Evolutionary conservation across 2,329 filamentous ascomycete species (phyloP).

Genomic region (Sordariomycetes sp.): DNA sequence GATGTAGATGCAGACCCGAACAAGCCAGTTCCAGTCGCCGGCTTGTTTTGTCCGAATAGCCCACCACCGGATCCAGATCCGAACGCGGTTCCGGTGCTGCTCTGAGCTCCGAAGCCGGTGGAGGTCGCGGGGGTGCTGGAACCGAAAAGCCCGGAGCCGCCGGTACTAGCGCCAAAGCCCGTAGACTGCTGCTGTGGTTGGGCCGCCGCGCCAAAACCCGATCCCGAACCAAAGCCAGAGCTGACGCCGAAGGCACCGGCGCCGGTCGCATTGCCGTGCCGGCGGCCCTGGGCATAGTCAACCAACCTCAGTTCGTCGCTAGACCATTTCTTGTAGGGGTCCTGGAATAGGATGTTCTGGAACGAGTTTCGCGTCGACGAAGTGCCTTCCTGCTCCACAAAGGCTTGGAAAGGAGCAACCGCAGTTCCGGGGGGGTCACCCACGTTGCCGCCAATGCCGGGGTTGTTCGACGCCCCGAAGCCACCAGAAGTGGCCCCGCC

Average conservation of each 20-base stretch:
- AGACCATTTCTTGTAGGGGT: conserved; percentile 78
- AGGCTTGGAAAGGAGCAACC: conserved; percentile 53
- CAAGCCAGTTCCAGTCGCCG: conserved; percentile 11
- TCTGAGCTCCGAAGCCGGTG: conserved; percentile 4
- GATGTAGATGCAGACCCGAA: conserved; percentile 18
- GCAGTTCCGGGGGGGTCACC: conserved; percentile 58
- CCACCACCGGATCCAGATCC: conserved; percentile 7
- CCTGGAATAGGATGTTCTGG: conserved; percentile 69
- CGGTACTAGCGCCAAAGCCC: conserved; percentile 24
- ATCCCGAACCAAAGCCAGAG: conserved; percentile 30
- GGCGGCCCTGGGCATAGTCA: conserved; percentile 80
- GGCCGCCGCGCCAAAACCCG: conserved; percentile 32
- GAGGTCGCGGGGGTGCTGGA: conserved; percentile 14
- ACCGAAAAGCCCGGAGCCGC: conserved; percentile 28
- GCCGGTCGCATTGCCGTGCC: conserved; percentile 69
- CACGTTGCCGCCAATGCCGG: conserved; percentile 34
- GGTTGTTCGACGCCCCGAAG: conserved; percentile 29
- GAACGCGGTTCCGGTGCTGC: conserved; percentile 4
- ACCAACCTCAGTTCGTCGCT: conserved; percentile 71
- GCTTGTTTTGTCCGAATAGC: conserved; percentile 17
- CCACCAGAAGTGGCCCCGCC: conserved; percentile 17
- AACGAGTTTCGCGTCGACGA: conserved; percentile 46
- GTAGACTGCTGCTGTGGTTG: conserved; percentile 8
- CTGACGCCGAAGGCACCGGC: conserved; percentile 70
- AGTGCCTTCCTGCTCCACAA: conserved; percentile 60